A percentile compares a stretch with the other conserved stretches of the same genome.
These are phyloP conservation scores for Wickerhamiella sergipiensis DNA, from an alignment of 805 yeast genomes.

Conservation along the genomic window DNA sequence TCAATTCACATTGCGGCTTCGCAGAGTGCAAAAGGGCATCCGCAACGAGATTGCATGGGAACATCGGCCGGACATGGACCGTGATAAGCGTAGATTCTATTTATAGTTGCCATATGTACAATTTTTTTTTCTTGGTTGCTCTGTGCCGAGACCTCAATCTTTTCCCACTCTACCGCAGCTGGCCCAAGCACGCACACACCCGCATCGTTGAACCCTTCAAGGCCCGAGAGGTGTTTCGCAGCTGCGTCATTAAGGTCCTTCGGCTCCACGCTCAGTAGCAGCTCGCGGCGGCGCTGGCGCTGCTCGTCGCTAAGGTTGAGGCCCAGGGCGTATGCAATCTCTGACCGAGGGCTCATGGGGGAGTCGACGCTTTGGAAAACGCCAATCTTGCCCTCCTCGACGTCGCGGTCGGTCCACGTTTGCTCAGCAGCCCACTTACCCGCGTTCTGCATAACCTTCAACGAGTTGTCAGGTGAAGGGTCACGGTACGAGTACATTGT, in stretches of 20 bases:
- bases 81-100: conserved; percentile 85
- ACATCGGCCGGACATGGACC: conserved; percentile 91
- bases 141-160: background rate
- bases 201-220: conserved; percentile 1
- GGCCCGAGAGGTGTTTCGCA: conserved; percentile 44
- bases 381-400: conserved; percentile 81
- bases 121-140: background rate
- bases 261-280: conserved; percentile 50
- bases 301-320: conserved; percentile 63
- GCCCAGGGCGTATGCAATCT: conserved; percentile 54
- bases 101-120: conserved; percentile 28
- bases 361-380: conserved; percentile 88
- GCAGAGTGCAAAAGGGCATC: conserved; percentile 84
- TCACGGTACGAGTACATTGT: conserved; percentile 86
- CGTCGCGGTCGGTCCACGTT: conserved; percentile 48
- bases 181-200: conserved; percentile 17
- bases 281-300: conserved; percentile 68
- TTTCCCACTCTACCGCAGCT: background rate
- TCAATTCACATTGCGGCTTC: conserved; percentile 77
- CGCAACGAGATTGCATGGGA: conserved; percentile 94
- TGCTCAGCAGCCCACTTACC: conserved; percentile 35
- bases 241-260: conserved; percentile 51
- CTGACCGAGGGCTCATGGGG: conserved; percentile 67
- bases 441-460: conserved; percentile 41
- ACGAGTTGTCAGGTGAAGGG: conserved; percentile 67